phyloP scores from a whole-genome alignment of 805 yeast species.

The Sugiyamaella boreocaroliniensis region DNA sequence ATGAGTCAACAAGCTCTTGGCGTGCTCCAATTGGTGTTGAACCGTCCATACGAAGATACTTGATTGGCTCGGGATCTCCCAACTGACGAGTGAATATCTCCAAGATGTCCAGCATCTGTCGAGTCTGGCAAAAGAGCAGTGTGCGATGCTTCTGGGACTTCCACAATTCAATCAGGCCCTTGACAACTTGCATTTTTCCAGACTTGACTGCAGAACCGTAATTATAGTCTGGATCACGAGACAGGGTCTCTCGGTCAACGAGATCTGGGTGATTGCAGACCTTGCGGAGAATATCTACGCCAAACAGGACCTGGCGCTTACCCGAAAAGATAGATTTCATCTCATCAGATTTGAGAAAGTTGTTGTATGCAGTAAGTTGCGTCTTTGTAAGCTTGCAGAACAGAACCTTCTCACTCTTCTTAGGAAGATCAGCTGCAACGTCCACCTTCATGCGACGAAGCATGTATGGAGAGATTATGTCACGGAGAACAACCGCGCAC shows the following conservation, averaged over 20 bases:
- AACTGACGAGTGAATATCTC: conserved; percentile 53
- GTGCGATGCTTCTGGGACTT: conserved; percentile 67
- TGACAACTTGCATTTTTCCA: conserved; percentile 88
- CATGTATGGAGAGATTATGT: conserved; percentile 82
- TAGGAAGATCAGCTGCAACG: conserved; percentile 91
- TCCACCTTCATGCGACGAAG: conserved; percentile 83
- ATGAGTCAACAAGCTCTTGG: conserved; percentile 73
- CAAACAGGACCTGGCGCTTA: conserved; percentile 72
- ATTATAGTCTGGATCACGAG: conserved; percentile 28
- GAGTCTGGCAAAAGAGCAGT: conserved; percentile 82
- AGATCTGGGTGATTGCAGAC: conserved; percentile 96
- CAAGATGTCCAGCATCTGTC: conserved; percentile 87
- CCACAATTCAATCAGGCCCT: conserved; percentile 72
- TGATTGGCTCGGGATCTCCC: conserved; percentile 31
- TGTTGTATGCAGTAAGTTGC: conserved; percentile 69
- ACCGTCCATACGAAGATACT: conserved; percentile 88
- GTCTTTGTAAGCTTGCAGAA: conserved; percentile 77
- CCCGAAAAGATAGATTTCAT: conserved; percentile 65
- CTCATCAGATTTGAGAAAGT: conserved; percentile 72
- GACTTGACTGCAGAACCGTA: conserved; percentile 49
- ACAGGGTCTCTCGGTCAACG: conserved; percentile 40
- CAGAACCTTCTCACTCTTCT: conserved; percentile 87
- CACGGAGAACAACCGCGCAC: conserved; percentile 87
- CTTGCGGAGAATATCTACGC: conserved; percentile 83
- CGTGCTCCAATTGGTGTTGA: conserved; percentile 72